Percentiles rank a stretch among this genome's conserved stretches.
Evolutionary conservation across 2,329 filamentous ascomycete genomes (phyloP).

Genomic region (Beauveria rudraprayagi): DNA sequence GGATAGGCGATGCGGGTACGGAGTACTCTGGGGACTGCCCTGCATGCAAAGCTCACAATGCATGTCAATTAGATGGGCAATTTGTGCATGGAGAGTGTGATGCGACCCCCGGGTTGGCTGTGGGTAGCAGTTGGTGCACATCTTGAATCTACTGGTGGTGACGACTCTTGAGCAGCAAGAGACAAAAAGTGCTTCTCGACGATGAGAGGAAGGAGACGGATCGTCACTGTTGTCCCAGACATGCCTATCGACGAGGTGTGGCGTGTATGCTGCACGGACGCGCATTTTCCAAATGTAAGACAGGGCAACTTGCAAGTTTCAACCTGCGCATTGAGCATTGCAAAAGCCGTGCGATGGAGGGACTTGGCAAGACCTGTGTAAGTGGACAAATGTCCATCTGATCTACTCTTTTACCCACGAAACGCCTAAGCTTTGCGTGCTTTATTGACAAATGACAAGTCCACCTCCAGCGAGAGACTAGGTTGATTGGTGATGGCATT

Average conservation of each 20-base stretch:
- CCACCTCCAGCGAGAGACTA: not conserved
- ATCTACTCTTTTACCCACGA: not conserved
- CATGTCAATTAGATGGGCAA: slow-evolving; percentile 11
- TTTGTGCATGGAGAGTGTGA: not conserved
- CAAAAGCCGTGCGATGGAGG: not conserved
- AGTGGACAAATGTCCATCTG: slow-evolving; percentile 7
- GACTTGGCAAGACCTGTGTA: slow-evolving; percentile 8
- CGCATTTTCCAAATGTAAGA: not conserved
- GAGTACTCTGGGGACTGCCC: slow-evolving; percentile 1
- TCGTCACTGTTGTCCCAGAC: not conserved
- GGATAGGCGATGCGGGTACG: slow-evolving; percentile 7
- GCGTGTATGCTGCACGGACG: not conserved
- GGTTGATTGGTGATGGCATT: not conserved
- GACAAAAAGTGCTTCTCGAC: not conserved
- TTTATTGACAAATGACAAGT: not conserved
- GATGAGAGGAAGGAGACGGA: not conserved
- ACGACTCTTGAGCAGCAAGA: not conserved
- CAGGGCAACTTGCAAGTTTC: slow-evolving; percentile 4
- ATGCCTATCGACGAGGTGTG: not conserved
- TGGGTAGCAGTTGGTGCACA: not conserved
- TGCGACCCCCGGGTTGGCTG: not conserved
- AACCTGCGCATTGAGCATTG: not conserved
- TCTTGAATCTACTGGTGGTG: not conserved
- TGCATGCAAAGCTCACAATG: slow-evolving; percentile 10
- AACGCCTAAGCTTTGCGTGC: not conserved